Percentiles rank a stretch among this genome's conserved stretches.
These are phyloP conservation scores for Scenedesmus sp. DNA, from an alignment of 163 green algal genomes.

Conservation along the genomic window DNA sequence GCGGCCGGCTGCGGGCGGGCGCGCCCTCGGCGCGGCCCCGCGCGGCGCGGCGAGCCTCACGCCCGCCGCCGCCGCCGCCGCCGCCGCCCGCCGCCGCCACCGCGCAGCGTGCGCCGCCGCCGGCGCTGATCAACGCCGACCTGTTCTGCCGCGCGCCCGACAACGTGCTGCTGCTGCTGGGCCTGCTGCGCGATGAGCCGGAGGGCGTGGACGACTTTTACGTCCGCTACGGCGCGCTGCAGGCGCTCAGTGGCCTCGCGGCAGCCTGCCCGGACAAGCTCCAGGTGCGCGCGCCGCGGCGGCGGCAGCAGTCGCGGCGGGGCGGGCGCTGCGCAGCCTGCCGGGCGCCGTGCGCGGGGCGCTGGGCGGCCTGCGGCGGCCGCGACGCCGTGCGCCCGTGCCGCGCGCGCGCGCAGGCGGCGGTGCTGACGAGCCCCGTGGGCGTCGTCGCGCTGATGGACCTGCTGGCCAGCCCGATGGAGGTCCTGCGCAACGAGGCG, in stretches of 20 bases:
- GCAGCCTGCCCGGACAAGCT: constrained; percentile 57
- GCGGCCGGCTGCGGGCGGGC: neutral
- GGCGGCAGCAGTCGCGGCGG: too few relatives aligned
- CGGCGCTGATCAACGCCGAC: constrained; percentile 75
- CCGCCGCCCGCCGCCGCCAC: too few relatives aligned
- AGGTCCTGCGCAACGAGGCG: constrained; percentile 79
- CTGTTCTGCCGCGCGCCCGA: constrained; percentile 70
- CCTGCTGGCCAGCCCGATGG: constrained; percentile 62
- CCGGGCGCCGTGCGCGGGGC: too few relatives aligned
- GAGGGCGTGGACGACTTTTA: constrained; percentile 85
- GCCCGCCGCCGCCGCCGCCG: too few relatives aligned
- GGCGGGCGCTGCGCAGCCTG: too few relatives aligned
- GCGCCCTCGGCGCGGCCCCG: too few relatives aligned
- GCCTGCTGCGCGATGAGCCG: constrained; percentile 72
- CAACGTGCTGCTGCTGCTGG: constrained; percentile 75
- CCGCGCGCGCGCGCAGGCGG: too few relatives aligned
- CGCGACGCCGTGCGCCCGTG: too few relatives aligned
- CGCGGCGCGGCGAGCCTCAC: too few relatives aligned
- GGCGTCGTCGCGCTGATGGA: constrained; percentile 72
- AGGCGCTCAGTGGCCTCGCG: constrained; percentile 79
- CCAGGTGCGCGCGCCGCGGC: constrained; percentile 55
- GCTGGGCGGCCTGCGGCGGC: too few relatives aligned
- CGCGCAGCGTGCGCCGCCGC: constrained; percentile 22
- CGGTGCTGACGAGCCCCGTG: constrained; percentile 52
- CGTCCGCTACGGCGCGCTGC: constrained; percentile 84